phyloP scores from a whole-genome alignment of 768 basidiomycete genomes.

The Gelatoporia subvermispora region DNA sequence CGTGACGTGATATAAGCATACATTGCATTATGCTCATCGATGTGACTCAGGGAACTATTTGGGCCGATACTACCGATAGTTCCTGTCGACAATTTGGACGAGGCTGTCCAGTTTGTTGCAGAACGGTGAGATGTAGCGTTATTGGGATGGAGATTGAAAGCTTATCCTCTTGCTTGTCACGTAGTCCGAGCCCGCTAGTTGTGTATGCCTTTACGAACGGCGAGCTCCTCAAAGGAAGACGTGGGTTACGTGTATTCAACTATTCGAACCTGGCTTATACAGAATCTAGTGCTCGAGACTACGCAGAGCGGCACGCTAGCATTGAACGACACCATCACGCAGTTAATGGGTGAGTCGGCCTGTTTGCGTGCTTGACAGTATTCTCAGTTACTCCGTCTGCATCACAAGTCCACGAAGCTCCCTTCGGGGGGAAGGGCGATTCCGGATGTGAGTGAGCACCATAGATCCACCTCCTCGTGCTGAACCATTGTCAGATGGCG shows the following conservation, averaged over 20 bases:
- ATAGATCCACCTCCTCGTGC: slow-evolving; percentile 7
- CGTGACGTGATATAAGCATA: slow-evolving; percentile 10
- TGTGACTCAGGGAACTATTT: slow-evolving; percentile 71
- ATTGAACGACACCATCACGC: slow-evolving; percentile 59
- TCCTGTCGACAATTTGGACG: slow-evolving; percentile 48
- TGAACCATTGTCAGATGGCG: slow-evolving; percentile 40
- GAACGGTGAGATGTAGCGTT: slow-evolving; percentile 35
- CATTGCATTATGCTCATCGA: not conserved
- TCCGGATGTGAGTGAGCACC: slow-evolving; percentile 66
- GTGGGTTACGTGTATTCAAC: slow-evolving; percentile 10
- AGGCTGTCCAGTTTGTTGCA: slow-evolving; percentile 53
- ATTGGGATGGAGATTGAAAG: no score
- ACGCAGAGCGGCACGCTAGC: slow-evolving; percentile 55
- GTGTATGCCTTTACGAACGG: slow-evolving; percentile 61
- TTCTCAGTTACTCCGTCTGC: not conserved
- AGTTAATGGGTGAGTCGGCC: slow-evolving; percentile 38
- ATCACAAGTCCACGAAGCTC: slow-evolving; percentile 34
- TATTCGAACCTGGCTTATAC: not conserved
- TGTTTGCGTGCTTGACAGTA: not conserved
- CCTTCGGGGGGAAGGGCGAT: slow-evolving; percentile 54
- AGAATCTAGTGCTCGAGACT: slow-evolving; percentile 40
- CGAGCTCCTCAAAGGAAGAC: slow-evolving; percentile 23
- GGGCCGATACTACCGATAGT: slow-evolving; percentile 67
- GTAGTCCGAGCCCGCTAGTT: slow-evolving; percentile 54
- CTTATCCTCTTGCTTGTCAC: not conserved